Conservation (phyloP, 805 yeast species). For the Starmerella powellii region DNA sequence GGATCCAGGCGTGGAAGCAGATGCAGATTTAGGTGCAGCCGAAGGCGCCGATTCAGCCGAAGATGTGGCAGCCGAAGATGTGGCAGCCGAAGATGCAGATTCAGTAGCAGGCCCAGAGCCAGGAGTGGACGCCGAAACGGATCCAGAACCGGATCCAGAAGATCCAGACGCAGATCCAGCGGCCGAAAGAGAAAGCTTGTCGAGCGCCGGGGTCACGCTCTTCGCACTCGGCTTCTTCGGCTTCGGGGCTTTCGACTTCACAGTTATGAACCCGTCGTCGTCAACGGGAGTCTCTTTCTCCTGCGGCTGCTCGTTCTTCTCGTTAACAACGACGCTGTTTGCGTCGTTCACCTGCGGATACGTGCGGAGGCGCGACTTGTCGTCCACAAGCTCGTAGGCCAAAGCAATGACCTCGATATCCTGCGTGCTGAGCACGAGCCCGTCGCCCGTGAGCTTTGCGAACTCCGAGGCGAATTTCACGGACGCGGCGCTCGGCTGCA, state of each 20-base stretch:
- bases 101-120: too few species aligned
- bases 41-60: too few species aligned
- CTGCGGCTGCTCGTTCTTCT: conserved; percentile 1
- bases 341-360: conserved; percentile 15
- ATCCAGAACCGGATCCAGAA: too few species aligned
- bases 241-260: conserved; percentile 16
- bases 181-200: too few species aligned
- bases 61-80: too few species aligned
- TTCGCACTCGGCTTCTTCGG: too few species aligned
- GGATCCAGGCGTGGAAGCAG: too few species aligned
- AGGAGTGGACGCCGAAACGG: too few species aligned
- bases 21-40: too few species aligned
- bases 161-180: too few species aligned
- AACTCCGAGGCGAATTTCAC: conserved; percentile 60
- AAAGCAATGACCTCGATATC: conserved; percentile 89
- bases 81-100: too few species aligned
- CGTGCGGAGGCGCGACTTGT: conserved; percentile 16
- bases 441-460: conserved; percentile 85
- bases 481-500: conserved; percentile 63
- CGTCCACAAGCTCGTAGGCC: conserved; percentile 55
- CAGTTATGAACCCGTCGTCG: conserved; percentile 22
- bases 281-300: conserved; percentile 5
- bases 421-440: conserved; percentile 69
- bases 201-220: too few species aligned
- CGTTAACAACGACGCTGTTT: conserved; percentile 5